Conservation (phyloP, 2,329 filamentous ascomycete species). For the Ceratocystis cubensis region DNA sequence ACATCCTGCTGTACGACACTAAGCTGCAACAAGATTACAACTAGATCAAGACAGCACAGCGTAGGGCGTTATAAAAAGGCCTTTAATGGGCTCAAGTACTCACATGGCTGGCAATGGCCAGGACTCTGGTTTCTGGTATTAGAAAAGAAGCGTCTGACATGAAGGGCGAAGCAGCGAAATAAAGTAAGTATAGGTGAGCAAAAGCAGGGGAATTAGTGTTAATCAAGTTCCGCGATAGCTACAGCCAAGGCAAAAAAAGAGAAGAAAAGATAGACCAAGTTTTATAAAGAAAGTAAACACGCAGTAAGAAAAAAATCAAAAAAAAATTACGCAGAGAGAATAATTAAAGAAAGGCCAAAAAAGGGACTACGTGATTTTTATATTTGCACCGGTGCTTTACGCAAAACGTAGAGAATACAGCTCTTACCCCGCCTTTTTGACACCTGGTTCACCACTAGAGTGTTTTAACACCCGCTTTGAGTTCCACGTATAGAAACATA, state of each 20-base stretch:
- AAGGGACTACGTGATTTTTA: neutral
- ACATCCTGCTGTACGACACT: neutral
- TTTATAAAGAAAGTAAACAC: neutral
- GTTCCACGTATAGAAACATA: neutral
- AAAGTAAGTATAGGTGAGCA: no score
- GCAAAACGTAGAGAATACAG: neutral
- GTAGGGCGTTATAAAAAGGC: no score
- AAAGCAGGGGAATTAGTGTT: no score
- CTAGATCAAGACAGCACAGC: no score
- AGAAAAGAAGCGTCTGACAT: conserved; percentile 25
- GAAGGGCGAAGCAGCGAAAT: neutral
- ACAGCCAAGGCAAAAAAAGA: neutral
- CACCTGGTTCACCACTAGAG: neutral
- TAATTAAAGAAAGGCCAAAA: neutral
- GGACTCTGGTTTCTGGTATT: conserved; percentile 51
- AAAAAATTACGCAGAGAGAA: conserved; percentile 2
- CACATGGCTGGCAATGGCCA: conserved; percentile 94
- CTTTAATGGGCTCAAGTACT: conserved; percentile 27
- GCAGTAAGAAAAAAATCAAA: neutral
- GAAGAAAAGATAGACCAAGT: neutral
- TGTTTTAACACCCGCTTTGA: no score
- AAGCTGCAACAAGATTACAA: neutral
- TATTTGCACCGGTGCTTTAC: neutral
- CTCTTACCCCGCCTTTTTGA: neutral
- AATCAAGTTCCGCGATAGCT: no score